These are phyloP conservation scores for Pezicula rhizophila DNA, from an alignment of 2,329 filamentous ascomycete species.

Conservation along the genomic window DNA sequence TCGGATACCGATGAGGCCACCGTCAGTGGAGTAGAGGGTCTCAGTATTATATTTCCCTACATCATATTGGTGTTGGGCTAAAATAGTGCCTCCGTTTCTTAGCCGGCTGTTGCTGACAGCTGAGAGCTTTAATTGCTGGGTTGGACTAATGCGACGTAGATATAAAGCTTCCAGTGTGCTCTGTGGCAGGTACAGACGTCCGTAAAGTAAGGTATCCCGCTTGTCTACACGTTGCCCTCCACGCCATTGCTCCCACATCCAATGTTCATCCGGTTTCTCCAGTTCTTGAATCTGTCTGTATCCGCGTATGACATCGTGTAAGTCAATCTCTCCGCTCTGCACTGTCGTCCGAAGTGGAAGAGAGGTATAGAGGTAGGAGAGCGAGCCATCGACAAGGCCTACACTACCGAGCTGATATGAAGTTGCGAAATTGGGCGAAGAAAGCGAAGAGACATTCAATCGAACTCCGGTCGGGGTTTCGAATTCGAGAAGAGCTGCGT, in stretches of 20 bases:
- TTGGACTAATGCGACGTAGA: slow-evolving; percentile 69
- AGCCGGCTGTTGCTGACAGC: slow-evolving; percentile 68
- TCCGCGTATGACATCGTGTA: slow-evolving; percentile 72
- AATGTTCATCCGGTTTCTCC: slow-evolving; percentile 40
- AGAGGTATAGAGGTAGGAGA: slow-evolving; percentile 93
- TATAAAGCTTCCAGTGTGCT: slow-evolving; percentile 84
- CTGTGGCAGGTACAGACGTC: slow-evolving; percentile 73
- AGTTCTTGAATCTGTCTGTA: slow-evolving; percentile 74
- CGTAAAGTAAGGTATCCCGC: slow-evolving; percentile 62
- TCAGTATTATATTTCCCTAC: slow-evolving; percentile 83
- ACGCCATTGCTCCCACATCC: slow-evolving; percentile 49
- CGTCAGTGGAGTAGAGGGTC: slow-evolving; percentile 87
- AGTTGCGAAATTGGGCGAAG: slow-evolving; percentile 87
- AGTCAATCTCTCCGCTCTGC: slow-evolving; percentile 67
- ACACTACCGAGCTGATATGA: slow-evolving; percentile 87
- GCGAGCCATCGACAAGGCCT: slow-evolving; percentile 90
- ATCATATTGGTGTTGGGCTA: slow-evolving; percentile 74
- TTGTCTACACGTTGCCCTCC: slow-evolving; percentile 41
- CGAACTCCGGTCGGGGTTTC: slow-evolving; percentile 77
- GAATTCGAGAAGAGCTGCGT: slow-evolving; percentile 77
- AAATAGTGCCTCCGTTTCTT: slow-evolving; percentile 68
- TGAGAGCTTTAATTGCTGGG: slow-evolving; percentile 73
- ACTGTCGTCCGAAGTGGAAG: slow-evolving; percentile 64
- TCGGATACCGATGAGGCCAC: slow-evolving; percentile 77
- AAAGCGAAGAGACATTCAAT: slow-evolving; percentile 83